phyloP scores from a whole-genome alignment of 768 basidiomycete genomes.

The Coprinopsis strossmayeri region DNA sequence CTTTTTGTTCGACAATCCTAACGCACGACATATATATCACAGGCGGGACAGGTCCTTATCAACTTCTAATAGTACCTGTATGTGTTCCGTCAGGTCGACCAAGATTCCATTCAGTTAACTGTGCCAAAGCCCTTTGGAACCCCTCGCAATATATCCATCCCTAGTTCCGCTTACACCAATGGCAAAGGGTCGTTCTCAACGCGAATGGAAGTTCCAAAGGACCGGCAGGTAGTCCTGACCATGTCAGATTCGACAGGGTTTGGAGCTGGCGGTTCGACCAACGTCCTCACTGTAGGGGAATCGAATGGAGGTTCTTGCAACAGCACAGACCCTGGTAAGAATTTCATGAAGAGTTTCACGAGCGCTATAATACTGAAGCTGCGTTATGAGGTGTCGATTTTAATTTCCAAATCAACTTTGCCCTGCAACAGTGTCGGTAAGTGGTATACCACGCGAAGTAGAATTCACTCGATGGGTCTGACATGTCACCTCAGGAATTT shows the following conservation, averaged over 20 bases:
- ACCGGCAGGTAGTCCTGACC: conserved; percentile 40
- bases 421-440: conserved; percentile 59
- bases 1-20: neutral
- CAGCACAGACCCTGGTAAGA: conserved; percentile 35
- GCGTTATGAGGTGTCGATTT: conserved; percentile 31
- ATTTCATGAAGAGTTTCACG: conserved; percentile 1
- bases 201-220: conserved; percentile 34
- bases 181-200: conserved; percentile 47
- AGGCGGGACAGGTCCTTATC: conserved; percentile 58
- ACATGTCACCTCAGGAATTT: too few relatives aligned
- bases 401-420: conserved; percentile 40
- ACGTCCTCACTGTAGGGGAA: conserved; percentile 40
- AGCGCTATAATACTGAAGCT: conserved; percentile 1
- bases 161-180: conserved; percentile 45
- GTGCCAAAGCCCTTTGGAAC: conserved; percentile 32
- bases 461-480: too few relatives aligned
- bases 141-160: conserved; percentile 49
- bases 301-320: conserved; percentile 47
- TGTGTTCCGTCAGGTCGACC: conserved; percentile 29
- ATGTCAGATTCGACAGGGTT: conserved; percentile 74
- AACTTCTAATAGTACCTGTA: conserved; percentile 46
- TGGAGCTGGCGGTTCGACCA: conserved; percentile 54
- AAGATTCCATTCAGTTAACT: neutral
- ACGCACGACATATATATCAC: neutral
- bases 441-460: too few relatives aligned